Percentiles rank a stretch among this genome's conserved stretches.
These are phyloP conservation scores for Lachancea fermentati DNA, from an alignment of 805 yeast species.

Conservation along the genomic window DNA sequence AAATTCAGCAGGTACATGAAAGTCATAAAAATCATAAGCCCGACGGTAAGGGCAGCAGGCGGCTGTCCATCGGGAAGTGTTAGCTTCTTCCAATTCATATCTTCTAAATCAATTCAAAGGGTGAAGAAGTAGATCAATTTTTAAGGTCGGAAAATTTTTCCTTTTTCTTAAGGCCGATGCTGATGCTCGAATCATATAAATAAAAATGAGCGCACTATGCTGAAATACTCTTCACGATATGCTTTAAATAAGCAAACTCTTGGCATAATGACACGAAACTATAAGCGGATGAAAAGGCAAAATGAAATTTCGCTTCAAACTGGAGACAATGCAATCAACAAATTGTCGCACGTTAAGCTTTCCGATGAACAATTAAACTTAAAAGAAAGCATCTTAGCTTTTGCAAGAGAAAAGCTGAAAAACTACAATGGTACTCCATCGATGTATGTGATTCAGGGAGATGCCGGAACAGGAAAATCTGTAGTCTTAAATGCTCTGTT, in stretches of 20 bases:
- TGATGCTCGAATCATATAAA: neutral
- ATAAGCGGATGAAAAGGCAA: neutral
- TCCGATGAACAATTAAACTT: slow-evolving; percentile 36
- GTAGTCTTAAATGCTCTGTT: slow-evolving; percentile 39
- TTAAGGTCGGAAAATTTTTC: slow-evolving; percentile 1
- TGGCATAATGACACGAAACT: neutral
- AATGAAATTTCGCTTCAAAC: neutral
- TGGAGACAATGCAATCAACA: slow-evolving; percentile 32
- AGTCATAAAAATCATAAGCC: slow-evolving; percentile 50
- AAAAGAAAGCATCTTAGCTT: slow-evolving; percentile 28
- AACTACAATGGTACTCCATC: slow-evolving; percentile 22
- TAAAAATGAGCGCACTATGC: neutral
- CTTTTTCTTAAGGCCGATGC: slow-evolving; percentile 1
- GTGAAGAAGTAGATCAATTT: neutral
- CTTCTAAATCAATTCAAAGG: neutral
- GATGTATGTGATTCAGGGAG: slow-evolving; percentile 41
- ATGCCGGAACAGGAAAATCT: slow-evolving; percentile 46
- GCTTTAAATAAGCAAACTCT: neutral
- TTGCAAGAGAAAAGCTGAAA: slow-evolving; percentile 24
- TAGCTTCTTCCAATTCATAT: slow-evolving; percentile 10
- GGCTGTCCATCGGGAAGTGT: slow-evolving; percentile 20
- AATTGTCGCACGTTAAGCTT: slow-evolving; percentile 33
- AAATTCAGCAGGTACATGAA: slow-evolving; percentile 38
- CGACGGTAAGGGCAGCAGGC: slow-evolving; percentile 61
- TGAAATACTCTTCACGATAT: neutral